These are phyloP conservation scores for Bacidia gigantensis DNA, from an alignment of 495 filamentous ascomycete genomes.

Conservation along the genomic window DNA sequence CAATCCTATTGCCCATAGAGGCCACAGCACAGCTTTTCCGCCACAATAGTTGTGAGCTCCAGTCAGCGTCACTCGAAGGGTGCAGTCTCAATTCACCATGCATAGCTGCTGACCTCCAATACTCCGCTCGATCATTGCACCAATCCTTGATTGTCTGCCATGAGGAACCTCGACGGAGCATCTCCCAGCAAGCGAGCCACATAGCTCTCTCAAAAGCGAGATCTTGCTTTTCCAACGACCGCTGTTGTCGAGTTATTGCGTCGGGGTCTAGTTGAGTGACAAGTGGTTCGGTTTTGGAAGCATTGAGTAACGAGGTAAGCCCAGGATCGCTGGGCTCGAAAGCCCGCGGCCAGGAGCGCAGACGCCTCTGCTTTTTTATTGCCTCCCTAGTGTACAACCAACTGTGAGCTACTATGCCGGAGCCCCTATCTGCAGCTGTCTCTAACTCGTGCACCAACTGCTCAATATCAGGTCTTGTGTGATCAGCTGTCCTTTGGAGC, in stretches of 20 bases:
- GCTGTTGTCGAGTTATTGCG: conserved; percentile 62
- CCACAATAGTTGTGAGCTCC: conserved; percentile 49
- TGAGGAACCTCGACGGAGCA: conserved; percentile 63
- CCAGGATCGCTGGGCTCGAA: conserved; percentile 45
- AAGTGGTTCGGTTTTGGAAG: conserved; percentile 46
- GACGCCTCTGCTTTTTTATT: conserved; percentile 78
- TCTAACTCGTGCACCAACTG: conserved; percentile 57
- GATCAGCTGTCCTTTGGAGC: conserved; percentile 59
- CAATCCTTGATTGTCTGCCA: conserved; percentile 64
- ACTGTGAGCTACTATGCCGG: conserved; percentile 61
- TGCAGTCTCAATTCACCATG: conserved; percentile 27
- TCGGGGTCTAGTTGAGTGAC: conserved; percentile 94
- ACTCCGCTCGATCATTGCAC: conserved; percentile 63
- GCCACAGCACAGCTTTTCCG: conserved; percentile 67
- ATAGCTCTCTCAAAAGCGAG: conserved; percentile 72
- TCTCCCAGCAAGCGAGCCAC: conserved; percentile 80
- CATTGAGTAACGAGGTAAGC: conserved; percentile 40
- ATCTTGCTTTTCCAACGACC: conserved; percentile 62
- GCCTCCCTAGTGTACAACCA: conserved; percentile 85
- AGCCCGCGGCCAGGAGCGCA: conserved; percentile 48
- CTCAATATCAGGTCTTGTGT: conserved; percentile 53
- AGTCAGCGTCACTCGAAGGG: conserved; percentile 1
- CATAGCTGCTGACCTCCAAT: conserved; percentile 69
- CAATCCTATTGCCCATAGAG: conserved; percentile 49
- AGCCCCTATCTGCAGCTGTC: conserved; percentile 43